A percentile compares a stretch with the other conserved stretches of the same genome.
phyloP scores from a whole-genome alignment of 2,329 filamentous ascomycete species.

The Geosmithia putterillii region DNA sequence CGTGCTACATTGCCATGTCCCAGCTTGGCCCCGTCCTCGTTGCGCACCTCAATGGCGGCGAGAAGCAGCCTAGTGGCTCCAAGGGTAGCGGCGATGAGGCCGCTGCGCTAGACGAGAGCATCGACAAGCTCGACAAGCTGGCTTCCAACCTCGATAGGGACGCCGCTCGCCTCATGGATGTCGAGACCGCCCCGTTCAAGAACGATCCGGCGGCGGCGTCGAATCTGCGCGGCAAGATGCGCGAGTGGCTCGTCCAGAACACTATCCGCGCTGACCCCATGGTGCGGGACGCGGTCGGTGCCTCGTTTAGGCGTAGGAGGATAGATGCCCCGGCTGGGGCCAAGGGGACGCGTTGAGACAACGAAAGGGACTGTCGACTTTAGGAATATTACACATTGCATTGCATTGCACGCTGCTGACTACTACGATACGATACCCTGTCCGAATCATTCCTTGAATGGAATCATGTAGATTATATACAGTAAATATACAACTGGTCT shows the following conservation, averaged over 20 bases:
- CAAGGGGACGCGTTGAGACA: conserved; percentile 29
- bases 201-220: conserved; percentile 54
- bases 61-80: conserved; percentile 5
- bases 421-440: not conserved
- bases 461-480: too few species aligned
- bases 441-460: not conserved
- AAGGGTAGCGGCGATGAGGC: conserved; percentile 25
- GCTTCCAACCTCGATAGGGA: conserved; percentile 55
- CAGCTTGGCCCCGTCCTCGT: conserved; percentile 62
- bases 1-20: conserved; percentile 70
- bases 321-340: conserved; percentile 51
- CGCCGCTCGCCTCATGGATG: conserved; percentile 53
- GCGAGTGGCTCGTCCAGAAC: conserved; percentile 81
- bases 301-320: conserved; percentile 50
- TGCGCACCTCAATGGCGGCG: conserved; percentile 20
- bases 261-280: conserved; percentile 69
- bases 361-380: not conserved
- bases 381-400: not conserved
- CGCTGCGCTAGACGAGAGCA: conserved; percentile 43
- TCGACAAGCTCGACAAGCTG: conserved; percentile 54
- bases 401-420: not conserved
- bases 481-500: too few species aligned
- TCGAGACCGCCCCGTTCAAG: conserved; percentile 72
- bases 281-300: conserved; percentile 67
- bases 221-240: conserved; percentile 54